Evolutionary conservation across 805 yeast species (phyloP).

Genomic region (Wilhelminamyces savonicus): DNA sequence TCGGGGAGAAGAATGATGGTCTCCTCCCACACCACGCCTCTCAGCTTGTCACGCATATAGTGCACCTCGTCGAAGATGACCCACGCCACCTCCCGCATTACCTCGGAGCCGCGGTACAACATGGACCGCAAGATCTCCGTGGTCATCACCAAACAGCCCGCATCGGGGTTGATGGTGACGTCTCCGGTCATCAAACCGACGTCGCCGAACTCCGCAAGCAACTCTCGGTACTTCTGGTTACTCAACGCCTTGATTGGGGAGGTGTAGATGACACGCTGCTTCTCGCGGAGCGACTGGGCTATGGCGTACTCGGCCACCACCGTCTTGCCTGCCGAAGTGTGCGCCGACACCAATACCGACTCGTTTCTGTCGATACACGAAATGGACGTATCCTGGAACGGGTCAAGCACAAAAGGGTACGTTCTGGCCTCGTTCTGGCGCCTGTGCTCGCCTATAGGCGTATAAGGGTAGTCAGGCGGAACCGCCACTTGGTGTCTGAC

Average conservation of each 20-base stretch:
- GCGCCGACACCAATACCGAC: constrained; percentile 95
- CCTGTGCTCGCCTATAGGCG: constrained; percentile 83
- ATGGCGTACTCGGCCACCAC: constrained; percentile 97
- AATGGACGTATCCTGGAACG: constrained; percentile 95
- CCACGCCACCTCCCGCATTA: constrained; percentile 99
- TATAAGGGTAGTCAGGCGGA: constrained; percentile 85
- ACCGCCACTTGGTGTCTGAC: constrained; percentile 97
- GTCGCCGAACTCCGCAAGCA: constrained; percentile 89
- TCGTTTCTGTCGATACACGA: constrained; percentile 94
- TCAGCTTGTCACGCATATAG: constrained; percentile 94
- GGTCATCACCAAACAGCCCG: constrained; percentile 97
- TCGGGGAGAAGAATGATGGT: constrained; percentile 94
- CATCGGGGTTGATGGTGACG: constrained; percentile 97
- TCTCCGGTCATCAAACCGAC: constrained; percentile 99
- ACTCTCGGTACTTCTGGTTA: constrained; percentile 89
- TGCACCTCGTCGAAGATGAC: constrained; percentile 98
- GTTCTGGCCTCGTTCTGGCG: constrained; percentile 74
- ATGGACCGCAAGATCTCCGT: constrained; percentile 95
- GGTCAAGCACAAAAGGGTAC: constrained; percentile 91
- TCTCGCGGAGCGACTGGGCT: constrained; percentile 86
- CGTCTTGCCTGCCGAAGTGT: constrained; percentile 95
- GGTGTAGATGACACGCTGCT: constrained; percentile 91
- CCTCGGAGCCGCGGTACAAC: constrained; percentile 96
- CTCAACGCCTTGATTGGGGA: constrained; percentile 94
- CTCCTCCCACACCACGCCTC: constrained; percentile 99